Conservation (phyloP, 2,329 filamentous ascomycete species). For the Trichoderma sp. region DNA sequence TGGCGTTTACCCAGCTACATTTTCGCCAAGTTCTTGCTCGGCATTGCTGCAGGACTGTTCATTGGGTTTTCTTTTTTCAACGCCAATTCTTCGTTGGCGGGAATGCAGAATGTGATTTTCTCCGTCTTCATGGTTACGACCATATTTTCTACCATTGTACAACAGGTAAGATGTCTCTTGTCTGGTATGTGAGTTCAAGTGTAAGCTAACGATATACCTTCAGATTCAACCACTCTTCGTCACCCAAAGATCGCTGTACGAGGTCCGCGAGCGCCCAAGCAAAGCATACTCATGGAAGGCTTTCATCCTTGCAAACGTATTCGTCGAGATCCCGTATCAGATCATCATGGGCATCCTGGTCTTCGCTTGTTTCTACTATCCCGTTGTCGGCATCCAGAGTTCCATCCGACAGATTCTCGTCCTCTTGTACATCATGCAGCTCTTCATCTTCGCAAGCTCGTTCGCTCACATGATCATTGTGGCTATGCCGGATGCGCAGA, state of each 20-base stretch:
- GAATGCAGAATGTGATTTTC: conserved; percentile 74
- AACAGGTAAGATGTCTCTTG: conserved; percentile 44
- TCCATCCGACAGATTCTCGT: conserved; percentile 61
- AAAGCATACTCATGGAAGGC: conserved; percentile 74
- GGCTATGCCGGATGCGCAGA: conserved; percentile 65
- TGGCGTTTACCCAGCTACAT: conserved; percentile 79
- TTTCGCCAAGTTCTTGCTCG: conserved; percentile 67
- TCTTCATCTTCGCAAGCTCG: conserved; percentile 68
- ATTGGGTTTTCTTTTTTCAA: conserved; percentile 72
- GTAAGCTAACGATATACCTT: conserved; percentile 3
- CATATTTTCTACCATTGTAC: conserved; percentile 67
- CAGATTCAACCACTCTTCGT: conserved; percentile 74
- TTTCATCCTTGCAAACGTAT: conserved; percentile 68
- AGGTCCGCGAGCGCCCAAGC: conserved; percentile 71
- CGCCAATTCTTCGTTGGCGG: conserved; percentile 54
- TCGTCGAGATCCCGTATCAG: conserved; percentile 72
- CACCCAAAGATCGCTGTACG: conserved; percentile 70
- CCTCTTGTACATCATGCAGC: conserved; percentile 61
- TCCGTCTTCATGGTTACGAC: conserved; percentile 72
- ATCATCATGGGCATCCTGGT: conserved; percentile 60
- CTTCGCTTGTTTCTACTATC: conserved; percentile 67
- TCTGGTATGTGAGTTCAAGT: conserved; percentile 34
- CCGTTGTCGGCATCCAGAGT: conserved; percentile 48
- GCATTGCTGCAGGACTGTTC: conserved; percentile 60
- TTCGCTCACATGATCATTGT: conserved; percentile 74